Evolutionary conservation across 2,329 filamentous ascomycete genomes (phyloP), one percentile per base, ranked within the genome.

Genomic region (Coleophoma crateriformis): DNA sequence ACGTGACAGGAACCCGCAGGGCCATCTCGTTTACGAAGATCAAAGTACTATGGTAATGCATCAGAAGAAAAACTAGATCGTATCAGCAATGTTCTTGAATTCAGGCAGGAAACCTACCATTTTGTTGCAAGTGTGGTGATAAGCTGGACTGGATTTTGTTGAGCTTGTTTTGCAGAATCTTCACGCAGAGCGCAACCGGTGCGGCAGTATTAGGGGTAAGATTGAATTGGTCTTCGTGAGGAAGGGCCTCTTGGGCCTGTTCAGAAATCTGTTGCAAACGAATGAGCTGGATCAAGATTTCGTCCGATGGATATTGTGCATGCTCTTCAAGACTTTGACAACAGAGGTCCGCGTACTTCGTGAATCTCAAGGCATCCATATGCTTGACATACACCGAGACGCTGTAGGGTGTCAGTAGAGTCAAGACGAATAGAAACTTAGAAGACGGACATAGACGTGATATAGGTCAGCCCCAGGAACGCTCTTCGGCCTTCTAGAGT

Each of bases 21-120:
- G 48, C 48, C 11, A 44, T 42, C 35, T 50, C 48, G 14, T 34
- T 41, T 11, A 50, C 34, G 32, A 34, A 46, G 7, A 44, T 46
- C 6, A 41, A 35, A n/a, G 42, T 42, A 32, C 33, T 46, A 15
- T 50, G 38, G 34, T 46, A 50, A 20, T 50, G 48, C 43, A 50
- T 50, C 2, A 50, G 41, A 34, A 50, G 32, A 17, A 46, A 50
- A 38, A 32, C 48, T 50, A 15, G 7, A 8, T 15, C 13, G 6
- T 3, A 19, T 41, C 14, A 44, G 38, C 7, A 8, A 41, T 40
- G 33, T 33, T 33, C 17, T 7, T 20, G 12, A 33, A 12, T 13
- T 22, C 22, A 7, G n/a, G 32, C 10, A 41, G 14, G 19, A n/a
- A 15, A 19, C 46, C 33, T 41, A 33, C 46, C 34, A 15, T 48